phyloP scores from a whole-genome alignment of 2,329 filamentous ascomycete genomes.

The Paecilomyces fulvus region DNA sequence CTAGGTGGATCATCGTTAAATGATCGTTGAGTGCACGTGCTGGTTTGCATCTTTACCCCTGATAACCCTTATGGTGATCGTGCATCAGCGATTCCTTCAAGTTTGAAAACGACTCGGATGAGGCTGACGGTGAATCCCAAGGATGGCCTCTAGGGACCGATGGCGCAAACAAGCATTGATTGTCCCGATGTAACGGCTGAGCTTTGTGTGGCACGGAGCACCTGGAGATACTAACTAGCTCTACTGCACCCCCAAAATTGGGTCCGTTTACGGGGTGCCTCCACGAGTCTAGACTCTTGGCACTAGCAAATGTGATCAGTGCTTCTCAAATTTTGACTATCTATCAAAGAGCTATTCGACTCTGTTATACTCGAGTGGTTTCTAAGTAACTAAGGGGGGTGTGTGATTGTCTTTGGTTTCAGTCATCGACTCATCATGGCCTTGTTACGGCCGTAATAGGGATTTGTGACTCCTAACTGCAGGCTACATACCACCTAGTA shows the following conservation, averaged over 20 bases:
- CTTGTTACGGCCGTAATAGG: not conserved
- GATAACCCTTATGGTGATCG: not conserved
- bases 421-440: not conserved
- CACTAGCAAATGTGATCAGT: not conserved
- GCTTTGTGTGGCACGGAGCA: not conserved
- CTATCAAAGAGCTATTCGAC: not conserved
- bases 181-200: not conserved
- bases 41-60: not conserved
- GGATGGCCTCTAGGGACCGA: not conserved
- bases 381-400: not conserved
- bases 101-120: not conserved
- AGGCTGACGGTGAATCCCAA: not conserved
- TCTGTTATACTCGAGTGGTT: not conserved
- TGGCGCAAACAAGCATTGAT: not conserved
- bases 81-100: not conserved
- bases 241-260: not conserved
- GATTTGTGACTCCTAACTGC: not conserved
- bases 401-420: not conserved
- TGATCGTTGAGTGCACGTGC: not conserved
- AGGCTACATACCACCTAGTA: not conserved
- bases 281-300: not conserved
- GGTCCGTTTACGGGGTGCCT: not conserved
- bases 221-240: not conserved
- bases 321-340: not conserved
- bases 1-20: not conserved